phyloP scores from a whole-genome alignment of 2,329 filamentous ascomycete species.

The Rhynchosporium agropyri region DNA sequence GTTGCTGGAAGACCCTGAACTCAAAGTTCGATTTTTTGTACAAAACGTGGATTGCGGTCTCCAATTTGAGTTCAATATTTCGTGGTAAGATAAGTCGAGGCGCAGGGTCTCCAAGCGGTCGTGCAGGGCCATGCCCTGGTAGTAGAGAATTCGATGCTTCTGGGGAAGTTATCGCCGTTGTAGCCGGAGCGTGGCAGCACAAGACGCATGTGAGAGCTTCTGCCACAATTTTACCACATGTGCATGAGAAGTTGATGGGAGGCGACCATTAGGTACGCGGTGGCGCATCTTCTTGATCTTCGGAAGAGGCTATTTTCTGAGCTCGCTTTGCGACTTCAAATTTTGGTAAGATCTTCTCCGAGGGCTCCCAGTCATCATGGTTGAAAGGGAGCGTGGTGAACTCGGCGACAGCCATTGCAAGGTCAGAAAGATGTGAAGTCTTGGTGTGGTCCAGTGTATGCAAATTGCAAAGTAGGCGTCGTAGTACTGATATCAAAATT shows the following conservation, averaged over 20 bases:
- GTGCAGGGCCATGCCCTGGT: not conserved
- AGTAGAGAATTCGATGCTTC: too few species aligned
- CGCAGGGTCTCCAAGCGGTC: not conserved
- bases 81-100: slow-evolving; percentile 28
- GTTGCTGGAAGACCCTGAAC: slow-evolving; percentile 47
- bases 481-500: too few species aligned
- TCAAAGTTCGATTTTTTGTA: slow-evolving; percentile 42
- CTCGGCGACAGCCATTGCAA: slow-evolving; percentile 48
- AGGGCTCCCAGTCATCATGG: not conserved
- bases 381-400: slow-evolving; percentile 47
- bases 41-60: slow-evolving; percentile 44
- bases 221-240: too few species aligned
- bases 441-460: not conserved
- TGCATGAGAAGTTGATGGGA: too few species aligned
- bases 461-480: not conserved
- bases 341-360: too few species aligned
- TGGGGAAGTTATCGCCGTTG: too few species aligned
- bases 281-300: too few species aligned
- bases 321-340: not conserved
- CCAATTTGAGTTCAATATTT: slow-evolving; percentile 41
- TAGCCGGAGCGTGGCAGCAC: too few species aligned
- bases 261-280: too few species aligned
- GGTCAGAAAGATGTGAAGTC: not conserved
- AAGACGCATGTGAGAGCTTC: too few species aligned
- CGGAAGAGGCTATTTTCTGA: too few species aligned